A percentile compares a stretch with the other conserved stretches of the same genome.
Conservation (phyloP, 116 monocot genomes). For the Papilionanthe hybrid region DNA sequence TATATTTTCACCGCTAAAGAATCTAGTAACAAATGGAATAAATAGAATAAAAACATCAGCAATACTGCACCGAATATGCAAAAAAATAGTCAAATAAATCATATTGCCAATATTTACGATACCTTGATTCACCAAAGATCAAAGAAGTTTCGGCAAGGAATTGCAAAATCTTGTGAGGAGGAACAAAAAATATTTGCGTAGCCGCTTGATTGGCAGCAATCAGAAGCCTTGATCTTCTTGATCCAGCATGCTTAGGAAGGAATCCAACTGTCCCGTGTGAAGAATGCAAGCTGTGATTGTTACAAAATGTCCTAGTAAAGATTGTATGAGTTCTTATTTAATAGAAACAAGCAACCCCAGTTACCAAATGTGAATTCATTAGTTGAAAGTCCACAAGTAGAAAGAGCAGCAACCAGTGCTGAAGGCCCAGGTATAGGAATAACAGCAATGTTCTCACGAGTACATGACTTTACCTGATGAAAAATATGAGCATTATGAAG, state of each 20-base stretch:
- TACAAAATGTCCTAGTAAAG: conserved; percentile 1
- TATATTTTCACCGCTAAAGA: background rate
- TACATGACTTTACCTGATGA: conserved; percentile 65
- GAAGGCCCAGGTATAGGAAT: conserved; percentile 92
- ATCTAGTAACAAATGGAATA: background rate
- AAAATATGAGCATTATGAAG: conserved; percentile 1
- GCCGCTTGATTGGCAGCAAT: conserved; percentile 57
- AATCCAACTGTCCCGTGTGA: conserved; percentile 64
- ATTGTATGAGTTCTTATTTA: conserved; percentile 5
- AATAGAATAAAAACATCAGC: background rate
- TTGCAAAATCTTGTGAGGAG: conserved; percentile 81
- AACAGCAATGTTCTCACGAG: conserved; percentile 63
- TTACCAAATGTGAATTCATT: conserved; percentile 96
- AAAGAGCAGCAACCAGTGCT: conserved; percentile 88
- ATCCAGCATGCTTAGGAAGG: conserved; percentile 77
- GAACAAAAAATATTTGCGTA: conserved; percentile 90
- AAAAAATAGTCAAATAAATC: background rate
- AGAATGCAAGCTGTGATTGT: background rate
- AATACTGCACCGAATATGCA: background rate
- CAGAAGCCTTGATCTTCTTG: conserved; percentile 68
- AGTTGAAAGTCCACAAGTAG: conserved; percentile 78
- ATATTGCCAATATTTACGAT: background rate
- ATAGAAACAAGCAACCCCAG: background rate
- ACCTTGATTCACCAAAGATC: conserved; percentile 89
- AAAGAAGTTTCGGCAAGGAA: conserved; percentile 74